Percentiles rank a stretch among this genome's conserved stretches.
Evolutionary conservation across 768 basidiomycete genomes (phyloP).

Genomic region (Pholiota conissans): DNA sequence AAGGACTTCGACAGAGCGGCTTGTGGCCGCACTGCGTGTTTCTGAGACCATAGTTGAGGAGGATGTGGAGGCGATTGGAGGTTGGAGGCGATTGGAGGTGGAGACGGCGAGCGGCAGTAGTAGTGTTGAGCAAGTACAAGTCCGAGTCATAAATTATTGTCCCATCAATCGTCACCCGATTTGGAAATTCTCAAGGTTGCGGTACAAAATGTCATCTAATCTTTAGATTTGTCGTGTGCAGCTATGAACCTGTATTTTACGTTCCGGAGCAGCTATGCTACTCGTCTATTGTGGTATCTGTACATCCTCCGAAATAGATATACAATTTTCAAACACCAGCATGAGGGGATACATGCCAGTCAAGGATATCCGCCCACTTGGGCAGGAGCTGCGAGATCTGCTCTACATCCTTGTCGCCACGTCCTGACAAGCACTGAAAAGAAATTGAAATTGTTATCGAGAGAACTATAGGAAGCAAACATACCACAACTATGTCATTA

Average conservation of each 20-base stretch:
- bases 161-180: slow-evolving; percentile 20
- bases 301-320: slow-evolving; percentile 1
- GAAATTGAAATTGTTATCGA: slow-evolving; percentile 1
- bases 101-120: neutral
- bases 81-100: neutral
- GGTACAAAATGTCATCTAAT: neutral
- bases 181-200: slow-evolving; percentile 16
- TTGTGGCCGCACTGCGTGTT: slow-evolving; percentile 37
- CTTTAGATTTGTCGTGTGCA: slow-evolving; percentile 4
- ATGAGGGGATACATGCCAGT: slow-evolving; percentile 79
- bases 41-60: slow-evolving; percentile 40
- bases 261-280: neutral
- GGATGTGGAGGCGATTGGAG: neutral
- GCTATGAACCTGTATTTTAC: neutral
- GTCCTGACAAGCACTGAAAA: slow-evolving; percentile 83
- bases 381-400: slow-evolving; percentile 94
- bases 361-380: slow-evolving; percentile 91
- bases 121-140: slow-evolving; percentile 1
- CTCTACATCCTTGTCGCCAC: slow-evolving; percentile 98
- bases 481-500: slow-evolving; percentile 85
- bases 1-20: slow-evolving; percentile 66
- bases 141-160: slow-evolving; percentile 24
- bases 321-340: slow-evolving; percentile 12
- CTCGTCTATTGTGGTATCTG: slow-evolving; percentile 4
- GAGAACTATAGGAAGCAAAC: slow-evolving; percentile 28